Base-by-base conservation (phyloP, 805 yeast genomes). In the Metschnikowia similis region DNA sequence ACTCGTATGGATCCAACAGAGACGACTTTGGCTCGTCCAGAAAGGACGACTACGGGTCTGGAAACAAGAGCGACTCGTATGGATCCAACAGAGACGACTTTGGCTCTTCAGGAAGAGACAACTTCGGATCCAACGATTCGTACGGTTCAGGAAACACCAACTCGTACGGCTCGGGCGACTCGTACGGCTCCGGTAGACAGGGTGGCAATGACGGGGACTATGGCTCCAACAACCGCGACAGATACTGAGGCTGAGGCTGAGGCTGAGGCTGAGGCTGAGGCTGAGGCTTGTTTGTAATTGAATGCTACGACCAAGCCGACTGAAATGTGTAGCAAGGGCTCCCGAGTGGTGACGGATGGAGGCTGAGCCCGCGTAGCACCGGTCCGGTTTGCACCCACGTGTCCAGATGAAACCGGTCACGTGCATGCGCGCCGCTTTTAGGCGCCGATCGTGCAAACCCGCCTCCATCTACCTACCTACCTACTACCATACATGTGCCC, bases 1-100 rank as follows among this genome's bases (percentile, higher is more conserved):
- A 46, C 45, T 30, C 66, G n/a, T 63, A 61, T 48, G 69, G 68
- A 6, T 63, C 66, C 27, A 50, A 44, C 38, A 39, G 34, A 3
- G 60, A 58, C 49, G 61, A 59, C 14, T 60, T 53, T 41, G 62
- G 64, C 28, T 54, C 60, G 16, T 28, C 36, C 13, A 32, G 39
- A 34, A 29, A 35, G 11, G 28, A 47, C 35, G 48, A 38, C 31
- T 47, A 41, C 8, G 46, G 45, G 3, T 41, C 45, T 6, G 26
- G 17, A 6, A 26, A n/a, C 21, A 37, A n/a, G 10, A n/a, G 26
- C 13, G 8, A 9, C 5, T 38, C 13, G 7, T 30, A 31, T 2
- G 27, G 31, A 1, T 17, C 17, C 4, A 27, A 27, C 13, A 26
- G n/a, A 4, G 17, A 38, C 13, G 31, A 27, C 31, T 27, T 7